Conservation (phyloP, 2,329 filamentous ascomycete species). For the Microcera coccophila region DNA sequence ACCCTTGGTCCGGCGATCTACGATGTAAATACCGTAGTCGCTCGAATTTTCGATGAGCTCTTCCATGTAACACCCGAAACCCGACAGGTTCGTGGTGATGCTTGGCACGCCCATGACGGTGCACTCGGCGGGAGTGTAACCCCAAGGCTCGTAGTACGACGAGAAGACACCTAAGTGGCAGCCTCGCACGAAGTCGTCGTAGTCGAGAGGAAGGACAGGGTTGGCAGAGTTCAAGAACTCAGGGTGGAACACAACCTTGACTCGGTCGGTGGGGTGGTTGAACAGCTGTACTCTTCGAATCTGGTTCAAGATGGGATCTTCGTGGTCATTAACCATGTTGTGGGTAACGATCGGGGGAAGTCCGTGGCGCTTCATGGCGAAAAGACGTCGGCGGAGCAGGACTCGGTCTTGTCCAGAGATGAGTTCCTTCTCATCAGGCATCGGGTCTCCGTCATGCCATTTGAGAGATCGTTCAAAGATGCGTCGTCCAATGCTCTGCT, state of each 20-base stretch:
- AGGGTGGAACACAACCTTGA: constrained; percentile 97
- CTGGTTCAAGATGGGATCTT: constrained; percentile 94
- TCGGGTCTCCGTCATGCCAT: constrained; percentile 90
- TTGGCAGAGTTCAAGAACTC: constrained; percentile 96
- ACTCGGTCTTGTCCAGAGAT: constrained; percentile 91
- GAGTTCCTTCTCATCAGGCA: constrained; percentile 95
- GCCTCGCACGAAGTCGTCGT: constrained; percentile 96
- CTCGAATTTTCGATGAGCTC: constrained; percentile 96
- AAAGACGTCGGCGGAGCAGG: constrained; percentile 82
- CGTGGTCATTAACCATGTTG: constrained; percentile 93
- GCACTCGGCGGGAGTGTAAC: constrained; percentile 96
- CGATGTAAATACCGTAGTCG: constrained; percentile 98
- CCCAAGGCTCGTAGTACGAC: constrained; percentile 99
- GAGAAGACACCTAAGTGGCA: constrained; percentile 94
- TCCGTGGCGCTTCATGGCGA: constrained; percentile 90
- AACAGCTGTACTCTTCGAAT: constrained; percentile 94
- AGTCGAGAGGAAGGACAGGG: constrained; percentile 90
- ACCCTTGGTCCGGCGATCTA: constrained; percentile 90
- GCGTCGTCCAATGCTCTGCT: constrained; percentile 85
- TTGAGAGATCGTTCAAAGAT: constrained; percentile 91
- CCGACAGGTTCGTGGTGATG: constrained; percentile 96
- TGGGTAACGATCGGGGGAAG: constrained; percentile 96
- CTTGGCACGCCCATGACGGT: constrained; percentile 98
- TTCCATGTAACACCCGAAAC: constrained; percentile 99
- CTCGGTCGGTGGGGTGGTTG: constrained; percentile 90